phyloP scores from a whole-genome alignment of 2,329 filamentous ascomycete genomes.

The Calonectria pseudoturangicola region DNA sequence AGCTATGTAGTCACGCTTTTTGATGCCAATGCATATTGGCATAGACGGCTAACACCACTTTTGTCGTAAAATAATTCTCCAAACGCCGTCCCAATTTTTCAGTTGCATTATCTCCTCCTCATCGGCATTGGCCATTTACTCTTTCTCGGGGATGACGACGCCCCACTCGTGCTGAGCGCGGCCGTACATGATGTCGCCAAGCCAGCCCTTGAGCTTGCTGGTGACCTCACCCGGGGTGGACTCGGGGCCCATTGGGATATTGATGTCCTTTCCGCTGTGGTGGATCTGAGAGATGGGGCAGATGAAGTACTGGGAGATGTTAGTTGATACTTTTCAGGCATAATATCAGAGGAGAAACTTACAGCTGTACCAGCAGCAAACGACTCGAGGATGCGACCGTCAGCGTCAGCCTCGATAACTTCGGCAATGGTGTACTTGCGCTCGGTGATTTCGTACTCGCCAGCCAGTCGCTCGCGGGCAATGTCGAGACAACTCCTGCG shows the following conservation, averaged over 20 bases:
- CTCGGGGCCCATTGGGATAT: slow-evolving; percentile 75
- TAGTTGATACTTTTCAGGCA: slow-evolving; percentile 38
- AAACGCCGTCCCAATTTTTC: slow-evolving; percentile 49
- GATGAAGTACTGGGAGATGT: slow-evolving; percentile 77
- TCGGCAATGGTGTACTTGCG: slow-evolving; percentile 88
- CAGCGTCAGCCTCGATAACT: slow-evolving; percentile 80
- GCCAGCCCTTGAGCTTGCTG: slow-evolving; percentile 78
- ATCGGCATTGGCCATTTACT: slow-evolving; percentile 53
- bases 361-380: slow-evolving; percentile 92
- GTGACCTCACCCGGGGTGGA: slow-evolving; percentile 73
- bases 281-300: slow-evolving; percentile 80
- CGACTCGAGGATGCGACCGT: slow-evolving; percentile 87
- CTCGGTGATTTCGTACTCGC: slow-evolving; percentile 84
- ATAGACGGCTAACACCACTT: slow-evolving; percentile 41
- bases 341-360: slow-evolving; percentile 61
- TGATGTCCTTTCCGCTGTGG: slow-evolving; percentile 78
- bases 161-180: slow-evolving; percentile 81
- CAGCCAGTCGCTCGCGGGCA: slow-evolving; percentile 76
- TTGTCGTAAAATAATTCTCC: slow-evolving; percentile 47
- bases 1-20: slow-evolving; percentile 10
- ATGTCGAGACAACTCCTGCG: slow-evolving; percentile 86
- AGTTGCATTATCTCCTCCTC: slow-evolving; percentile 11
- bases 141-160: slow-evolving; percentile 78
- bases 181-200: slow-evolving; percentile 85
- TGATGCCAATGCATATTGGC: slow-evolving; percentile 31